Evolutionary conservation across 202 grass and related monocot genomes (phyloP).

Genomic region (Schoenoplectus tabernaemontani): DNA sequence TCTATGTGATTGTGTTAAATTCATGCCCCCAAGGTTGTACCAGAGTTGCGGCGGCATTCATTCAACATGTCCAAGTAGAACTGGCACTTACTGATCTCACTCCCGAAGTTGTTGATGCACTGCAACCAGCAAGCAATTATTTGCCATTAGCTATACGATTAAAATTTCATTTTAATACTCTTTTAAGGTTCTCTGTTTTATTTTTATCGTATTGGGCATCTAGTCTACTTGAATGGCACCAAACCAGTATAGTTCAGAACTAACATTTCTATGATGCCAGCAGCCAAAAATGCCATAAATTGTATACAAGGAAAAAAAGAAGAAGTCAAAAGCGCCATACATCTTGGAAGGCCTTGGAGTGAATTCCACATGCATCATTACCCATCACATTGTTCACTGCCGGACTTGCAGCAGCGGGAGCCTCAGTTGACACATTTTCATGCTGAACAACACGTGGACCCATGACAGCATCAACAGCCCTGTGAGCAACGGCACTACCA

Average conservation of each 20-base stretch:
- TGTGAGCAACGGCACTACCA: conserved; percentile 88
- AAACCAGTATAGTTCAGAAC: neutral
- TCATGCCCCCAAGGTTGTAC: conserved; percentile 28
- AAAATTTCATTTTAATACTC: neutral
- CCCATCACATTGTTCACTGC: conserved; percentile 24
- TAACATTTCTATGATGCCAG: neutral
- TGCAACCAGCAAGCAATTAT: conserved; percentile 24
- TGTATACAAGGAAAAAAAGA: neutral
- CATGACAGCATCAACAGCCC: conserved; percentile 84
- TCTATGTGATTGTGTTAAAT: neutral
- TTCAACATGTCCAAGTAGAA: conserved; percentile 92
- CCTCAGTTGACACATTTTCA: conserved; percentile 50
- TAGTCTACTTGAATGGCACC: neutral
- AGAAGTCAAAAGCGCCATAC: conserved; percentile 30
- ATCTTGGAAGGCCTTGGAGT: conserved; percentile 84
- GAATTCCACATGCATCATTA: conserved; percentile 50
- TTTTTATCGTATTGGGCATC: neutral
- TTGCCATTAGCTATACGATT: neutral
- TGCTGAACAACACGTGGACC: conserved; percentile 82
- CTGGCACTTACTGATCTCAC: conserved; percentile 82
- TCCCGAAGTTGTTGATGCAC: conserved; percentile 74
- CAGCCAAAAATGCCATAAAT: neutral
- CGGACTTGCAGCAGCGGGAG: conserved; percentile 34
- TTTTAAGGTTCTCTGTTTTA: neutral
- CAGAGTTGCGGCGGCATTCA: conserved; percentile 60